A percentile compares a stretch with the other conserved stretches of the same genome.
phyloP scores from a whole-genome alignment of 805 yeast species.

The Kazachstania viticola region DNA sequence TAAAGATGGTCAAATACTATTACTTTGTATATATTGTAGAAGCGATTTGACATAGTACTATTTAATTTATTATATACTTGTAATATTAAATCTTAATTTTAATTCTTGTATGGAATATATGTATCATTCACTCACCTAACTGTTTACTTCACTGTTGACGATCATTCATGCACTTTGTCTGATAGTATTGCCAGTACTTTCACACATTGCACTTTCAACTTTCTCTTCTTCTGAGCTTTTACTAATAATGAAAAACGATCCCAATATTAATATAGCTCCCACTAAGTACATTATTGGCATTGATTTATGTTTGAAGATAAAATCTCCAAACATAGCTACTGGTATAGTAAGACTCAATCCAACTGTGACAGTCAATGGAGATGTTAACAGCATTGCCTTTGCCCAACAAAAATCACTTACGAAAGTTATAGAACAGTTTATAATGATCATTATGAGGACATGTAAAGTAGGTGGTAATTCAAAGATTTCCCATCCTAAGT shows the following conservation, averaged over 20 bases:
- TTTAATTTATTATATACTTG: too few relatives aligned
- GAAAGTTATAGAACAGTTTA: constrained; percentile 71
- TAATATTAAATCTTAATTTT: too few relatives aligned
- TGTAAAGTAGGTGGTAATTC: constrained; percentile 50
- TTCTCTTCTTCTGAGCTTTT: constrained; percentile 47
- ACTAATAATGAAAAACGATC: constrained; percentile 77
- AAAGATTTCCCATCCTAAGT: constrained; percentile 53
- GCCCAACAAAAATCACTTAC: constrained; percentile 94
- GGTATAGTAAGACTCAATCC: constrained; percentile 92
- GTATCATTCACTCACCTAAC: too few relatives aligned
- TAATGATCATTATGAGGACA: constrained; percentile 40
- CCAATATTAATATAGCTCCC: constrained; percentile 73
- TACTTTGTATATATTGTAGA: too few relatives aligned
- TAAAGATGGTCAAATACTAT: too few relatives aligned
- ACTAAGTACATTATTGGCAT: constrained; percentile 53
- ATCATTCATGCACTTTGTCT: too few relatives aligned
- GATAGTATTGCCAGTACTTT: too few relatives aligned
- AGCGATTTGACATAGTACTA: too few relatives aligned
- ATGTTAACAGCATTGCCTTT: constrained; percentile 81
- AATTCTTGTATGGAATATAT: too few relatives aligned
- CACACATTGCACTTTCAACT: not conserved
- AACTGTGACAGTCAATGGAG: constrained; percentile 91
- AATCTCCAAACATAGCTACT: constrained; percentile 85
- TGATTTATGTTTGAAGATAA: constrained; percentile 52
- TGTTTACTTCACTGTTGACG: too few relatives aligned